These are phyloP conservation scores for Phyllosticta citrichinensis DNA, from an alignment of 2,329 filamentous ascomycete species.

Conservation along the genomic window DNA sequence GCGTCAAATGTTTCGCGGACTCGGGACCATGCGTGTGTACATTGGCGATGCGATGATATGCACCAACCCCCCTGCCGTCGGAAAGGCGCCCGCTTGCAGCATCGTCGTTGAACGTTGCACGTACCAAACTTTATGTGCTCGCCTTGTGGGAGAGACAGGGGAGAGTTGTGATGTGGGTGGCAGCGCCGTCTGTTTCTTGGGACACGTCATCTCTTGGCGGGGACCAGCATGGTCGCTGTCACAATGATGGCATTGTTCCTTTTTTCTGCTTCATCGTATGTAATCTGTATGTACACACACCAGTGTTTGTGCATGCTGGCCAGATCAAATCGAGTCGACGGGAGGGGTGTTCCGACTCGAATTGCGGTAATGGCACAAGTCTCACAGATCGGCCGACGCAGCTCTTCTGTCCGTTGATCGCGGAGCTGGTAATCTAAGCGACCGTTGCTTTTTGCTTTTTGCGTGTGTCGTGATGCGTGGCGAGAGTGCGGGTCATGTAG, in stretches of 20 bases:
- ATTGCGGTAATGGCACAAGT: neutral
- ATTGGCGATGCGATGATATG: neutral
- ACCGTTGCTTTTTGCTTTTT: neutral
- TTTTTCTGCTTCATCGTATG: neutral
- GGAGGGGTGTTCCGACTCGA: neutral
- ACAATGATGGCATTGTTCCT: neutral
- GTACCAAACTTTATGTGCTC: neutral
- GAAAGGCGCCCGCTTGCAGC: conserved; percentile 2
- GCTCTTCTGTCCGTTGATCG: neutral
- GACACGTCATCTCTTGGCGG: neutral
- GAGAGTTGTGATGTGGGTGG: neutral
- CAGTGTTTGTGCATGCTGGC: neutral
- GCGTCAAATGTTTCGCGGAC: neutral
- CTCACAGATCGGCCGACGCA: neutral
- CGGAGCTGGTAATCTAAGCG: neutral
- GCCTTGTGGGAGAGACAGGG: neutral
- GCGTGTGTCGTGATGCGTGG: neutral
- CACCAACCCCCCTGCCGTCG: neutral
- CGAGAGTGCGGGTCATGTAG: neutral
- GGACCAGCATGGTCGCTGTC: neutral
- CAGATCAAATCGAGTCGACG: neutral
- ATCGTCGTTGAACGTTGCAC: conserved; percentile 3
- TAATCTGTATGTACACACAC: no score
- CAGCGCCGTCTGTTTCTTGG: neutral
- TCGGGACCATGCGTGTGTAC: neutral